Evolutionary conservation across 2,329 filamentous ascomycete genomes (phyloP).

Genomic region (Fusarium sp.): DNA sequence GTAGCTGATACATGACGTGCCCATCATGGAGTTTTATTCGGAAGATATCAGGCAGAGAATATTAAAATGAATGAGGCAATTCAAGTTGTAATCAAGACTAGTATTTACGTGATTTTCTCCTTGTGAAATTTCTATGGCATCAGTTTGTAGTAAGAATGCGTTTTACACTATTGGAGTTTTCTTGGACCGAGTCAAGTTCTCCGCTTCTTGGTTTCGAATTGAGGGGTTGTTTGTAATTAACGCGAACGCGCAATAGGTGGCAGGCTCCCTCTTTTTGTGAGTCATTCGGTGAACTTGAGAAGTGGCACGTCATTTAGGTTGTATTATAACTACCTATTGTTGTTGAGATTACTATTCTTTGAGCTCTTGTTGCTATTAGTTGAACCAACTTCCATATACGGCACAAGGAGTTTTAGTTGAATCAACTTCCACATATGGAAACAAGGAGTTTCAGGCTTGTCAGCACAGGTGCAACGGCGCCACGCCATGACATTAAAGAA

Average conservation of each 20-base stretch:
- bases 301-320: neutral
- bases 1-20: neutral
- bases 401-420: neutral
- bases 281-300: neutral
- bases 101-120: neutral
- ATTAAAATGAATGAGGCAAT: neutral
- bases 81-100: neutral
- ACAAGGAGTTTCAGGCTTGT: neutral
- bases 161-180: neutral
- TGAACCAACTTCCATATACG: neutral
- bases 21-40: neutral
- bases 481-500: neutral
- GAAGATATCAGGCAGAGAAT: neutral
- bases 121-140: neutral
- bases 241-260: neutral
- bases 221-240: neutral
- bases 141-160: neutral
- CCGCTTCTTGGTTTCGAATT: neutral
- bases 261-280: neutral
- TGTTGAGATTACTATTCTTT: neutral
- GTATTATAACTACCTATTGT: neutral
- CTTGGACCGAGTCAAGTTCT: neutral
- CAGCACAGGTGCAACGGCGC: neutral
- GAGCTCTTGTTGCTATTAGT: neutral
- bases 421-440: neutral